Percentiles rank a stretch among this genome's conserved stretches.
Evolutionary conservation across 345 rosid species (phyloP).

Genomic region (Gossypium herbaceum): DNA sequence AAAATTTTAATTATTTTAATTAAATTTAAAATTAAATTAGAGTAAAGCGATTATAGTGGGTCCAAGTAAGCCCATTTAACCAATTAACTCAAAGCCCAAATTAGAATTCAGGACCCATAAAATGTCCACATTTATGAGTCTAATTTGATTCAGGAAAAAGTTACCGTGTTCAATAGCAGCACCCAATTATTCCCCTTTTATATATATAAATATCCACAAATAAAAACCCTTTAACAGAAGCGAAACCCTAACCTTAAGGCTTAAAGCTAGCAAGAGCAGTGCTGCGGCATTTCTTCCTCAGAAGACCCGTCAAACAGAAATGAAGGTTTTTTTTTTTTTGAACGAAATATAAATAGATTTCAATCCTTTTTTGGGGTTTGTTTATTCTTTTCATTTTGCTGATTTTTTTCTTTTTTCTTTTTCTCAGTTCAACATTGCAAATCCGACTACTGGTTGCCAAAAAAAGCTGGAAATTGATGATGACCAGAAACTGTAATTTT

Average conservation of each 20-base stretch:
- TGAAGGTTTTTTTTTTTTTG: slow-evolving; percentile 19
- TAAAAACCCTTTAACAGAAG: neutral
- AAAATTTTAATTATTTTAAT: too few relatives aligned
- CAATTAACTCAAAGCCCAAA: neutral
- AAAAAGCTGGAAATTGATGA: slow-evolving; percentile 54
- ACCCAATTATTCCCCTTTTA: neutral
- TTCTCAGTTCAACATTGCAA: slow-evolving; percentile 43
- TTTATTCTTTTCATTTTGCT: neutral
- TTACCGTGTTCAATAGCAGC: neutral
- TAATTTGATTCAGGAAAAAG: too few relatives aligned
- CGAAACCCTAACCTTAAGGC: neutral
- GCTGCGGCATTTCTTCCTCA: neutral
- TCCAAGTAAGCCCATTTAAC: neutral
- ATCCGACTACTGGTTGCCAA: slow-evolving; percentile 51
- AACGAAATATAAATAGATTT: neutral
- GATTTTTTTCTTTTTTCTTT: neutral
- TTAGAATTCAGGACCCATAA: too few relatives aligned
- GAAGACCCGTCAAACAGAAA: slow-evolving; percentile 11
- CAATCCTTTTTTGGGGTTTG: neutral
- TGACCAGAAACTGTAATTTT: slow-evolving; percentile 41
- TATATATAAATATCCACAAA: neutral
- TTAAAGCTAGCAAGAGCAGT: neutral
- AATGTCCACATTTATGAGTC: too few relatives aligned
- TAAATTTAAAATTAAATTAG: too few relatives aligned
- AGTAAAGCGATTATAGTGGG: neutral